A percentile compares a stretch with the other conserved stretches of the same genome.
phyloP scores from a whole-genome alignment of 805 yeast genomes.

The Myxozyma nipponensis region DNA sequence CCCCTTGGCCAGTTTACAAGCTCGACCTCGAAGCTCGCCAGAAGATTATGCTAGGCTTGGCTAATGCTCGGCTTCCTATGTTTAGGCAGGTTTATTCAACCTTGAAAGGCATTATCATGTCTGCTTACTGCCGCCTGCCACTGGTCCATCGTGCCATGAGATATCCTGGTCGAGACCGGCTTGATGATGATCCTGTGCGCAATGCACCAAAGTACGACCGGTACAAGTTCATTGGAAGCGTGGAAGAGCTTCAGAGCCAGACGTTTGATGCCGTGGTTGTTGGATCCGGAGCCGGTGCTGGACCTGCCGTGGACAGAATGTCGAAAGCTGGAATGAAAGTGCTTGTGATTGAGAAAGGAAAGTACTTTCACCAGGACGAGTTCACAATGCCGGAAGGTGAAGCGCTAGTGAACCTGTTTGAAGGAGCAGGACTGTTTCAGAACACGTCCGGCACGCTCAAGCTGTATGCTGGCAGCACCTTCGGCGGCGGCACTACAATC shows the following conservation, averaged over 20 bases:
- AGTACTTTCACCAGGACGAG: slow-evolving; percentile 41
- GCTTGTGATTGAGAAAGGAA: slow-evolving; percentile 51
- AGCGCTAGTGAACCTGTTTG: slow-evolving; percentile 42
- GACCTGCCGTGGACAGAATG: slow-evolving; percentile 49
- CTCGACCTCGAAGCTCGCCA: neutral
- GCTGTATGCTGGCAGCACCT: slow-evolving; percentile 50
- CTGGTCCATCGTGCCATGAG: neutral
- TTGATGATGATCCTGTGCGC: neutral
- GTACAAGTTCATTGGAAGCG: slow-evolving; percentile 14
- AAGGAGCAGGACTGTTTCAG: slow-evolving; percentile 41
- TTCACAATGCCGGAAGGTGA: slow-evolving; percentile 40
- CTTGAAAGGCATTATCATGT: neutral
- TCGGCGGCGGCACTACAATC: slow-evolving; percentile 57
- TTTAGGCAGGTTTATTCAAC: neutral
- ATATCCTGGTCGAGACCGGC: neutral
- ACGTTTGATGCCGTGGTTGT: slow-evolving; percentile 46
- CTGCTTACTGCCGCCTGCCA: neutral
- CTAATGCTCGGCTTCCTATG: neutral
- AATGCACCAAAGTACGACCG: neutral
- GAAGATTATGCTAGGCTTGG: neutral
- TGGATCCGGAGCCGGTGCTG: slow-evolving; percentile 55
- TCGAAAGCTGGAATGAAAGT: slow-evolving; percentile 44
- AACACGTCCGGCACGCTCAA: slow-evolving; percentile 39
- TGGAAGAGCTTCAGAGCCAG: slow-evolving; percentile 31
- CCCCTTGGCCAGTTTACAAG: neutral